These are phyloP conservation scores for Saccharata proteae DNA, from an alignment of 2,329 filamentous ascomycete species.

Conservation along the genomic window DNA sequence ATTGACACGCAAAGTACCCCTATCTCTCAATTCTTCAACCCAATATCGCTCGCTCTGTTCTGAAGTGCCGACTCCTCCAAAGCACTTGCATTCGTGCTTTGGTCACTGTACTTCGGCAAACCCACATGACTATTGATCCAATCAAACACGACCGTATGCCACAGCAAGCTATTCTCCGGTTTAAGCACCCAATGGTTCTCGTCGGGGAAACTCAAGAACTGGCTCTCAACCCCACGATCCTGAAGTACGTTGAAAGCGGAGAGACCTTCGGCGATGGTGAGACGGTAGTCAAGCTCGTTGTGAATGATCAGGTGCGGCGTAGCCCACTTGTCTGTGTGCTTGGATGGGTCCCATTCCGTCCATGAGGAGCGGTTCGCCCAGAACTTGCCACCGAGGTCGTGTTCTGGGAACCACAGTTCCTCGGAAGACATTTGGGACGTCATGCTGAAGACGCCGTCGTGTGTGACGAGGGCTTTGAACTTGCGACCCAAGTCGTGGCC, in stretches of 20 bases:
- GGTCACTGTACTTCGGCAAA: slow-evolving; percentile 30
- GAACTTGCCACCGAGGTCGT: slow-evolving; percentile 25
- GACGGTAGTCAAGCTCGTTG: slow-evolving; percentile 76
- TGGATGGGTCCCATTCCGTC: slow-evolving; percentile 46
- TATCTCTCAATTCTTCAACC: too few relatives aligned
- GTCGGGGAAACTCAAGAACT: slow-evolving; percentile 70
- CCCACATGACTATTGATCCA: slow-evolving; percentile 57
- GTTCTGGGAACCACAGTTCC: slow-evolving; percentile 41
- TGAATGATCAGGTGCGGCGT: slow-evolving; percentile 88
- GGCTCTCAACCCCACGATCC: slow-evolving; percentile 59
- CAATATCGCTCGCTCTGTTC: slow-evolving; percentile 6
- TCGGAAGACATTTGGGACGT: slow-evolving; percentile 38
- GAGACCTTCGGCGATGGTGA: slow-evolving; percentile 75
- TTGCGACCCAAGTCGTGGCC: slow-evolving; percentile 69
- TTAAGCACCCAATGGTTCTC: slow-evolving; percentile 73
- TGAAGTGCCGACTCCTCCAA: slow-evolving; percentile 3
- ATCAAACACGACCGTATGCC: slow-evolving; percentile 74
- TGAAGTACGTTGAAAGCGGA: slow-evolving; percentile 81
- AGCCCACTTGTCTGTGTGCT: slow-evolving; percentile 54
- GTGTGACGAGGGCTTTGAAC: slow-evolving; percentile 79
- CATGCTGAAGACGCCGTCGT: slow-evolving; percentile 71
- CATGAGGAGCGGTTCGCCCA: slow-evolving; percentile 35
- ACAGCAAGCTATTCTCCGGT: slow-evolving; percentile 79
- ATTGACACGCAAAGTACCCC: too few relatives aligned
- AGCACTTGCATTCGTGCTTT: slow-evolving; percentile 10